Percentiles rank a stretch among this genome's conserved stretches.
Conservation (phyloP, 192 early-diverging fungal species). For the Umbelopsis sp. region DNA sequence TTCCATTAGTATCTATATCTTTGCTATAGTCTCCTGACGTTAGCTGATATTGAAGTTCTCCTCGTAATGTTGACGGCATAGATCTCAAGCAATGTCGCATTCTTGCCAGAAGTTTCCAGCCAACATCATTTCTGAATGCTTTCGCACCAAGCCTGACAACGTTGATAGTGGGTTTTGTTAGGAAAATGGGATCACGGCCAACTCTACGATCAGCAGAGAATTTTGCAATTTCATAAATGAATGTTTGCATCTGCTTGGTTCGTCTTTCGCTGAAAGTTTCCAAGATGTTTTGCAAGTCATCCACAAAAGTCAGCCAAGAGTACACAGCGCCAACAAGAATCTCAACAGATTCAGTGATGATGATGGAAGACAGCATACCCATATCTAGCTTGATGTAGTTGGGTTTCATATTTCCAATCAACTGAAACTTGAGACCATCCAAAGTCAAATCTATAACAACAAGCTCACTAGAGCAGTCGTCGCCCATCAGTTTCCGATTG, state of each 20-base stretch:
- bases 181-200: conserved; percentile 64
- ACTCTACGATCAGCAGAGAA: conserved; percentile 43
- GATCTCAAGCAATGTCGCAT: conserved; percentile 59
- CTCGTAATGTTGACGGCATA: conserved; percentile 38
- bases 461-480: conserved; percentile 37
- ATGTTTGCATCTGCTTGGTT: conserved; percentile 54
- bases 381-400: conserved; percentile 50
- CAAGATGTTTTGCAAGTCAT: conserved; percentile 55
- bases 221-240: conserved; percentile 55
- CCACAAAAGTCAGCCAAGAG: conserved; percentile 65
- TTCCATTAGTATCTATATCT: conserved; percentile 37
- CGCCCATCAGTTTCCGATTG: conserved; percentile 37
- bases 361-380: conserved; percentile 49
- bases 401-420: conserved; percentile 47
- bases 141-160: conserved; percentile 63
- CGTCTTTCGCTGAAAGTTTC: conserved; percentile 48
- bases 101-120: conserved; percentile 75
- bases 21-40: conserved; percentile 41
- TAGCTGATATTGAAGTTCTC: conserved; percentile 42
- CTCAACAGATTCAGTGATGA: conserved; percentile 72
- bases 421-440: conserved; percentile 46
- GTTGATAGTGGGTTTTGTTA: conserved; percentile 60
- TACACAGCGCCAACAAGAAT: conserved; percentile 69
- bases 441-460: conserved; percentile 52
- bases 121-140: conserved; percentile 65